Evolutionary conservation across 192 early-diverging fungal species (phyloP), one percentile per base, ranked within the genome.

Genomic region (Diversispora eburnea): DNA sequence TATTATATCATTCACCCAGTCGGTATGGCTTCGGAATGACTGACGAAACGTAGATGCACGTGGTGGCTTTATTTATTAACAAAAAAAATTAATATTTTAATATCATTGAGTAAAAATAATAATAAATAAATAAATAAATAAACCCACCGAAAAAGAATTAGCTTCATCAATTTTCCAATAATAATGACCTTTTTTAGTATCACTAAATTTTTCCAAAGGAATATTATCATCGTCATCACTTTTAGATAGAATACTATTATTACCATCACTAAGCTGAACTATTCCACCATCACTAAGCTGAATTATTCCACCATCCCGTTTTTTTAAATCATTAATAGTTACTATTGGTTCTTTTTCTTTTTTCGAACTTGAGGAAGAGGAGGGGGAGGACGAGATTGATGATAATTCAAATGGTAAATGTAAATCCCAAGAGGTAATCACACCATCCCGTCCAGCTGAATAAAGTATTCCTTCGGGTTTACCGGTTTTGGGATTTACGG

Each of bases 1-100:
- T 20, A 88, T 87, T 57, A 99, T 85, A 69, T 97, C 97, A 78
- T 98, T 99, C 7, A 99, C 91, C 97, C 97, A 99, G 80, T 98
- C 95, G 7, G 88, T 91, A 74, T 99, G 97, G 62, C 92, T 86
- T 75, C 92, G 85, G 66, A 84, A 91, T 39, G 87, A 88, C 17
- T 83, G 85, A 12, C 88, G 79, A 73, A 88, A 88, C 2, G 88
- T 88, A 4, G 94, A 86, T 56, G 82, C 84, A 42, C 85, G 85
- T 33, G 80, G 77, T 43, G 56, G 66, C 70, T 75, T 43, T 80
- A 76, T 9, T 67, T 42, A 22, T 8, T 43, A 25, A 17, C 5
- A 49, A 46, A 46, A 3, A 9, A 15, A 33, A 45, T 65, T 8
- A 49, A 67, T 67, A 8, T 67, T 25, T 20, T 2, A 33, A 59